Evolutionary conservation across 2,329 filamentous ascomycete species (phyloP).

Genomic region (Fusarium transvaalense): DNA sequence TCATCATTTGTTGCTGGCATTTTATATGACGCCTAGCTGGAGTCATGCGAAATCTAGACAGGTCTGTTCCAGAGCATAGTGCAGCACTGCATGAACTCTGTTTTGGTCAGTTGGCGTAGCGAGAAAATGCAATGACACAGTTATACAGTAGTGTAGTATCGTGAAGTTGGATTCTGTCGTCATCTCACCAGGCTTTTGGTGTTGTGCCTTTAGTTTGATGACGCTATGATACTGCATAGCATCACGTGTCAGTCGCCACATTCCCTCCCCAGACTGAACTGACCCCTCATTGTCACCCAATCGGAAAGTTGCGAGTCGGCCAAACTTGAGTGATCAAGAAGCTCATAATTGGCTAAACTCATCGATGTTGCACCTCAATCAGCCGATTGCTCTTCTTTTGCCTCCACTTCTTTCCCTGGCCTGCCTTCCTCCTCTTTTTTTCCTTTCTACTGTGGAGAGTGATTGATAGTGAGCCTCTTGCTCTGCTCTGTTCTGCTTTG

Average conservation of each 20-base stretch:
- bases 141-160: conserved; percentile 16
- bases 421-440: conserved; percentile 32
- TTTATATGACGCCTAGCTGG: neutral
- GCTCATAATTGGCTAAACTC: conserved; percentile 41
- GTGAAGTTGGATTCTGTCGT: conserved; percentile 28
- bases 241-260: conserved; percentile 47
- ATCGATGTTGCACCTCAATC: conserved; percentile 41
- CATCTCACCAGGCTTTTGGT: conserved; percentile 25
- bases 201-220: conserved; percentile 22
- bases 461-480: conserved; percentile 39
- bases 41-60: neutral
- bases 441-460: conserved; percentile 34
- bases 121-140: neutral
- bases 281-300: conserved; percentile 52
- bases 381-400: conserved; percentile 45
- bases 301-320: conserved; percentile 42
- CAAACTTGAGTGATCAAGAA: conserved; percentile 42
- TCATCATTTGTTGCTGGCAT: neutral
- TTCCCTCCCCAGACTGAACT: conserved; percentile 33
- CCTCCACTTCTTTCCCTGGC: conserved; percentile 33
- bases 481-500: conserved; percentile 46
- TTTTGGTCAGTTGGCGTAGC: neutral
- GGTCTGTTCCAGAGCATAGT: neutral
- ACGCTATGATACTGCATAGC: conserved; percentile 18
- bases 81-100: neutral